A percentile compares a stretch with the other conserved stretches of the same genome.
phyloP scores from a whole-genome alignment of 139 green algal genomes.

The Chlamydomonas urium region DNA sequence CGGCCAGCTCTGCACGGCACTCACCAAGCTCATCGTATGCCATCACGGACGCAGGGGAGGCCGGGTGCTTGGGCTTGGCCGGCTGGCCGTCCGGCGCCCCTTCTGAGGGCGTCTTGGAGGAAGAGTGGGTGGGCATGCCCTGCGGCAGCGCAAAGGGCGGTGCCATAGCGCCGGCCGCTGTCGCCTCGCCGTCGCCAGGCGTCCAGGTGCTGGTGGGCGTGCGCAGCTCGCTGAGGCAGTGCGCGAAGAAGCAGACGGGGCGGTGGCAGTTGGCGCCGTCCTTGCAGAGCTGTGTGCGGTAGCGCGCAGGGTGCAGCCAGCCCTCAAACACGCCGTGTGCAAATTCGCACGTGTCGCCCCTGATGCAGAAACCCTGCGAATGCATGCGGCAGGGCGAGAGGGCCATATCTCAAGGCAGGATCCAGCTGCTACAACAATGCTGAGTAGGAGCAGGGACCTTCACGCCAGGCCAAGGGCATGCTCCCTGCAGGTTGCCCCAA shows the following conservation, averaged over 20 bases:
- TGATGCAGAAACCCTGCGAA: constrained; percentile 55
- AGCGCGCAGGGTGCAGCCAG: constrained; percentile 85
- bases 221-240: constrained; percentile 66
- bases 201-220: constrained; percentile 54
- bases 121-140: not conserved
- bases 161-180: constrained; percentile 5
- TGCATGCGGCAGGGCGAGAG: not conserved
- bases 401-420: too few species aligned
- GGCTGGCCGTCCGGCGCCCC: not conserved
- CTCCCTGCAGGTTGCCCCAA: not conserved
- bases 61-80: not conserved
- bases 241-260: constrained; percentile 86
- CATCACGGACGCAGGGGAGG: not conserved
- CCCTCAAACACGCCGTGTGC: constrained; percentile 88
- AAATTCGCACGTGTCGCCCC: constrained; percentile 77
- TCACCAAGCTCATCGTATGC: constrained; percentile 6
- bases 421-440: not conserved
- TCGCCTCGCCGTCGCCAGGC: constrained; percentile 31
- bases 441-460: not conserved
- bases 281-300: constrained; percentile 86
- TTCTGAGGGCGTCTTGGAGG: not conserved
- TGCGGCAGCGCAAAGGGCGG: not conserved
- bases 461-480: not conserved
- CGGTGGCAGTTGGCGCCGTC: constrained; percentile 66
- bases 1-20: too few species aligned